phyloP scores from a whole-genome alignment of 2,329 filamentous ascomycete genomes.

The Corniculantispora saksenae region DNA sequence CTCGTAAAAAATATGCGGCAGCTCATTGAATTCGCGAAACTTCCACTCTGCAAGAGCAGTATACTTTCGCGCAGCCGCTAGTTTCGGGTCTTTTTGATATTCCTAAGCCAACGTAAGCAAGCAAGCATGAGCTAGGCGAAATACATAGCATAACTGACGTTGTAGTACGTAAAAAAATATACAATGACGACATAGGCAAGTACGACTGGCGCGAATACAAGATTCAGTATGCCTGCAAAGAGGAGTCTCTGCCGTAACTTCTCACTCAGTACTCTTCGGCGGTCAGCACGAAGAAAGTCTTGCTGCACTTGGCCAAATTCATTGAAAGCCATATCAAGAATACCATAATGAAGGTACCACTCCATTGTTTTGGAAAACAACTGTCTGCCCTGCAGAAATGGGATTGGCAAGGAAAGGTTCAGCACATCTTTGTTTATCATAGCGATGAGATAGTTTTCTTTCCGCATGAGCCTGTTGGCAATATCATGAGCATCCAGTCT shows the following conservation, averaged over 20 bases:
- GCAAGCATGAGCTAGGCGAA: too few relatives aligned
- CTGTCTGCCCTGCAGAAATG: conserved; percentile 76
- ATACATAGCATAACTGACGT: conserved; percentile 52
- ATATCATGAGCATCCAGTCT: conserved; percentile 95
- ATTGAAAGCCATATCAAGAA: conserved; percentile 94
- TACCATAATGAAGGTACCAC: conserved; percentile 87
- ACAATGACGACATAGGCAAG: conserved; percentile 84
- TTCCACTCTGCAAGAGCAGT: conserved; percentile 97
- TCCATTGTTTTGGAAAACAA: conserved; percentile 87
- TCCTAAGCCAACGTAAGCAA: conserved; percentile 55
- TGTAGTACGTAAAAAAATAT: conserved; percentile 94
- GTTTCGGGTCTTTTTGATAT: conserved; percentile 89
- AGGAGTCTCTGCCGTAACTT: conserved; percentile 76
- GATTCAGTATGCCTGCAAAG: conserved; percentile 82
- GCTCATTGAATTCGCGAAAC: conserved; percentile 96
- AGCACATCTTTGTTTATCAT: conserved; percentile 96
- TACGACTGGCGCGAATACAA: conserved; percentile 83
- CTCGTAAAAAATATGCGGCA: conserved; percentile 87
- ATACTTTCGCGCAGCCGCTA: conserved; percentile 80
- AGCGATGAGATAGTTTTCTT: conserved; percentile 95
- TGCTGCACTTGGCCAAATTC: conserved; percentile 83
- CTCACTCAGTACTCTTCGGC: conserved; percentile 75
- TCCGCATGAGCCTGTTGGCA: conserved; percentile 92
- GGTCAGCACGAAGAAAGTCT: conserved; percentile 80
- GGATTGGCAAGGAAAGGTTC: conserved; percentile 81